A percentile compares a stretch with the other conserved stretches of the same genome.
phyloP scores from a whole-genome alignment of 768 basidiomycete species.

The Termitomyces sp. region DNA sequence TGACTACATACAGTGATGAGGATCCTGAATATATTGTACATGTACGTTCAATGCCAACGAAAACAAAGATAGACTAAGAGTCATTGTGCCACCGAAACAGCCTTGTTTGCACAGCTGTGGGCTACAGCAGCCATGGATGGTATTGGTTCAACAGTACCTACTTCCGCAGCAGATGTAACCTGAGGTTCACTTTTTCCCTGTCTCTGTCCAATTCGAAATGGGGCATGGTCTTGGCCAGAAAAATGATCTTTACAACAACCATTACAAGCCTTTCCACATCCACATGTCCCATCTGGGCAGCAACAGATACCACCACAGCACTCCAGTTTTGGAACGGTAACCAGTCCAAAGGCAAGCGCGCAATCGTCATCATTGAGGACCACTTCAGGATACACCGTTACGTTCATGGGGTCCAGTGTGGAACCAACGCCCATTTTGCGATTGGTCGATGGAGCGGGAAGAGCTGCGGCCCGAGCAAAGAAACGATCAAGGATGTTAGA shows the following conservation, averaged over 20 bases:
- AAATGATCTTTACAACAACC: conserved; percentile 43
- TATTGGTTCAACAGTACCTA: not conserved
- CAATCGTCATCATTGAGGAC: conserved; percentile 30
- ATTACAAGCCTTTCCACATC: conserved; percentile 50
- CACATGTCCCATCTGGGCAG: conserved; percentile 48
- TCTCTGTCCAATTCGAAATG: not conserved
- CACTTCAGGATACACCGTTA: conserved; percentile 38
- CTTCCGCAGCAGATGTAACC: not conserved
- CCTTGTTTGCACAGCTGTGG: conserved; percentile 26
- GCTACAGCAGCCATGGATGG: conserved; percentile 9
- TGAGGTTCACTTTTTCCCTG: not conserved
- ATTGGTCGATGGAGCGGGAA: conserved; percentile 51
- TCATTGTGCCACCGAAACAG: not conserved
- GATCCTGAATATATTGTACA: not conserved
- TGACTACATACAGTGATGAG: not conserved
- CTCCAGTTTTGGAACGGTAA: conserved; percentile 58
- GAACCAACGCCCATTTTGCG: conserved; percentile 31
- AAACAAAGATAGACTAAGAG: not conserved
- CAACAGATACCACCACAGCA: conserved; percentile 61
- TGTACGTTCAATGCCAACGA: not conserved
- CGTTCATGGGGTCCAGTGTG: conserved; percentile 45
- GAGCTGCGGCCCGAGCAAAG: conserved; percentile 60
- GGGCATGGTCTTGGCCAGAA: not conserved
- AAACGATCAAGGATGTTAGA: conserved; percentile 51
- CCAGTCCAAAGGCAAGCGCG: conserved; percentile 38